phyloP scores from a whole-genome alignment of 2,329 filamentous ascomycete species.

The Aspergillus luchuensis region DNA sequence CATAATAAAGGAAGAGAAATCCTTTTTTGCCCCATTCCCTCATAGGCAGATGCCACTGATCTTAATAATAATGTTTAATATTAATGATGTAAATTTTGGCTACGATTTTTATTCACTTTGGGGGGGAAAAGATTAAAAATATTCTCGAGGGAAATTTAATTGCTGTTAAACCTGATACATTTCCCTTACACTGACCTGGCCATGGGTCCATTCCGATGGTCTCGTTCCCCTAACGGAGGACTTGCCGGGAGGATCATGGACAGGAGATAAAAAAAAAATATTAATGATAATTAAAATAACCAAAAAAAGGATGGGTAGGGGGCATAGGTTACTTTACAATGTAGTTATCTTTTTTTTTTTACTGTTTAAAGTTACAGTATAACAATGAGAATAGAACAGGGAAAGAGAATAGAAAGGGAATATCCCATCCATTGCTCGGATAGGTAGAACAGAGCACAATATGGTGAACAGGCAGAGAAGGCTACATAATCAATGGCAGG shows the following conservation, averaged over 20 bases:
- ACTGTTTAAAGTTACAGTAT: no score
- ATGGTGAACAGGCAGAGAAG: no score
- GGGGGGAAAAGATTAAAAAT: neutral
- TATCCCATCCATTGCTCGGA: no score
- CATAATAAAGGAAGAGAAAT: neutral
- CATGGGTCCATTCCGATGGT: neutral
- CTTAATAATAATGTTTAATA: neutral
- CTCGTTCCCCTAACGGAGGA: neutral
- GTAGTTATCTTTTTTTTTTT: no score
- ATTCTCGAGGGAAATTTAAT: neutral
- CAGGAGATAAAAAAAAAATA: neutral
- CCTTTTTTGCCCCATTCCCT: neutral
- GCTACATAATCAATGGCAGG: no score
- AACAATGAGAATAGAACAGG: neutral
- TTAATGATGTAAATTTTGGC: neutral
- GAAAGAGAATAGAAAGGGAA: no score
- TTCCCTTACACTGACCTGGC: neutral
- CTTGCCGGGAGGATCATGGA: neutral
- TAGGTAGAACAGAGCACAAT: no score
- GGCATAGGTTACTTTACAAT: neutral
- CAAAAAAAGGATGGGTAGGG: constrained; percentile 1
- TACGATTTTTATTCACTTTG: no score
- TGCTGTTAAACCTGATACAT: neutral
- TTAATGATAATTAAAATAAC: neutral
- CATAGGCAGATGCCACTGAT: neutral